Evolutionary conservation across 164 flowering plant species (phyloP).

Genomic region (Vitis riparia): DNA sequence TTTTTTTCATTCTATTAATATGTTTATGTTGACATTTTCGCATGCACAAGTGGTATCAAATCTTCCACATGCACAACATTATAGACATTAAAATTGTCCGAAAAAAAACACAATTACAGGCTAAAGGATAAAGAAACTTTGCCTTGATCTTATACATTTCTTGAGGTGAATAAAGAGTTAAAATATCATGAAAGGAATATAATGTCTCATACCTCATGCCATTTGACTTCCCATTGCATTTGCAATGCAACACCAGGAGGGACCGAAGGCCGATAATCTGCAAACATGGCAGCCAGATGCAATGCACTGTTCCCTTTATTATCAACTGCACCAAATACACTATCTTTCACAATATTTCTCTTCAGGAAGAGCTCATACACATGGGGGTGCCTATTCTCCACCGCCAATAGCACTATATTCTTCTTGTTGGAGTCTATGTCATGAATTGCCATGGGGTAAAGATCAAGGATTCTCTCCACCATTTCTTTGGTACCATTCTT

Average conservation of each 20-base stretch:
- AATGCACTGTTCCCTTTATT: constrained; percentile 40
- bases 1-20: too few species aligned
- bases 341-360: constrained; percentile 22
- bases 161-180: too few species aligned
- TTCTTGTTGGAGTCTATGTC: constrained; percentile 30
- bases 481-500: constrained; percentile 42
- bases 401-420: constrained; percentile 39
- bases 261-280: constrained; percentile 38
- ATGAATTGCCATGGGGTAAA: constrained; percentile 36
- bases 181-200: background rate
- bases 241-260: constrained; percentile 48
- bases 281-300: constrained; percentile 39
- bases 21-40: too few species aligned
- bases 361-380: constrained; percentile 25
- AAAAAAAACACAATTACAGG: too few species aligned
- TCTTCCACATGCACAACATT: too few species aligned
- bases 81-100: too few species aligned
- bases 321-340: constrained; percentile 30
- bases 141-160: too few species aligned
- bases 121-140: too few species aligned
- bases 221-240: constrained; percentile 54
- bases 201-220: constrained; percentile 39
- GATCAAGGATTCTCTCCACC: constrained; percentile 32
- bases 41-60: too few species aligned
- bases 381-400: constrained; percentile 45